Evolutionary conservation across 2,329 filamentous ascomycete genomes (phyloP), one percentile per base, ranked within the genome.

Genomic region (Xylaria sp.): DNA sequence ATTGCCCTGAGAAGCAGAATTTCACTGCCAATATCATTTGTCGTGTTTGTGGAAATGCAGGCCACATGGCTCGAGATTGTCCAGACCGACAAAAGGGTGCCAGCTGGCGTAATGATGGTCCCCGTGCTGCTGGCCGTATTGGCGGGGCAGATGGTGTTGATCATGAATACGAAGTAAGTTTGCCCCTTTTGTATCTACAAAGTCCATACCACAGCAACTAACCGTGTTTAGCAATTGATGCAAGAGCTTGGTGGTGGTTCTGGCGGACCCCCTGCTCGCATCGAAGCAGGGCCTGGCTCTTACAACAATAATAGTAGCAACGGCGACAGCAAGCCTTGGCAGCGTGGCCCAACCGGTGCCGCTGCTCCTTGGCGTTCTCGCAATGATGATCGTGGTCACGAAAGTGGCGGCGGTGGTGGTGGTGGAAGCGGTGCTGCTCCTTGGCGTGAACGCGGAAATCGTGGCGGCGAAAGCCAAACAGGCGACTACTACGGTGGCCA

Each of bases 1-100:
- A 99, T 76, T 99, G 95, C 72, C 95, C 95, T 13, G 92, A 99
- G 80, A 92, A 95, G 77, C 92, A 93, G 76, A 99, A 99, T 80
- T 98, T 90, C 80, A 99, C 95, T n/a, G 93, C 95, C 72, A 98
- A 93, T 79, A 98, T 99, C 76, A 98, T 99, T 75, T 99, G 95
- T 80, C 93, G 94, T 72, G 91, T 97, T 71, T 99, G 95, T 80
- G 95, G 95, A 70, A 97, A 98, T 75, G 93, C 95, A 67, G 95
- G 95, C 19, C 95, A 99, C 72, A 97, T 99, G 93, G 95, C 93
- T 69, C 90, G 94, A 71, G 95, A 99, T 80, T 99, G 95, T 85
- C 93, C 94, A 46, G 95, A 99, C 74, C 86, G 95, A 75, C 91
- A 95, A 81, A 88, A 91, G 74, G 95, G 95, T 71, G 87, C 89